Evolutionary conservation across 371 early-diverging fungal genomes (phyloP).

Genomic region (Zopfochytrium polystomum): DNA sequence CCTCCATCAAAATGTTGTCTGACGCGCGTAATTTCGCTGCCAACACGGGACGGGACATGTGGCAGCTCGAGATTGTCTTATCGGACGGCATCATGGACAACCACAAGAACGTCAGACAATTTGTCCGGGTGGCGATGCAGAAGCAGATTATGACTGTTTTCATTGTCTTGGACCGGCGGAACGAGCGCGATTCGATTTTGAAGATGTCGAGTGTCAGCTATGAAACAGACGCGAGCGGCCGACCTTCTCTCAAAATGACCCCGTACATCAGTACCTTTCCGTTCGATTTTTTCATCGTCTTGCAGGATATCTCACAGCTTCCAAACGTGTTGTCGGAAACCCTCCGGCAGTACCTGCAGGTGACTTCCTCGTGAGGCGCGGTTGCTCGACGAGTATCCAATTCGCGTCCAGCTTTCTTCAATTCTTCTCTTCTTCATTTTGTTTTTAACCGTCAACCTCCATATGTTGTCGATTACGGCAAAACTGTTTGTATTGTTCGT

Average conservation of each 20-base stretch:
- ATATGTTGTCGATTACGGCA: too few relatives aligned
- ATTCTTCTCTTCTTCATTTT: too few relatives aligned
- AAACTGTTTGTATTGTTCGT: too few relatives aligned
- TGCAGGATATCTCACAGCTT: conserved; percentile 81
- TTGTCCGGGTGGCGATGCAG: conserved; percentile 83
- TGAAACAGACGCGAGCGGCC: conserved; percentile 56
- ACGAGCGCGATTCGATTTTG: conserved; percentile 76
- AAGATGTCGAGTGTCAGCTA: conserved; percentile 86
- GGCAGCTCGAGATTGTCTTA: conserved; percentile 93
- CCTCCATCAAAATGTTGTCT: conserved; percentile 71
- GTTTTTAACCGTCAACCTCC: too few relatives aligned
- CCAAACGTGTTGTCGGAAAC: conserved; percentile 90
- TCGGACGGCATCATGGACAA: conserved; percentile 97
- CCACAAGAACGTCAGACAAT: conserved; percentile 71
- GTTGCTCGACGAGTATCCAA: too few relatives aligned
- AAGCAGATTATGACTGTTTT: conserved; percentile 91
- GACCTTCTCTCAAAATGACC: conserved; percentile 67
- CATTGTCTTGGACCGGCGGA: conserved; percentile 82
- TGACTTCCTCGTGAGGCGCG: too few relatives aligned
- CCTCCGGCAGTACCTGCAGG: conserved; percentile 92
- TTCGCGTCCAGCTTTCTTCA: too few relatives aligned
- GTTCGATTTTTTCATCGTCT: conserved; percentile 91
- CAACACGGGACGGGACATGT: conserved; percentile 62
- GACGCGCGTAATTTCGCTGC: conserved; percentile 54
- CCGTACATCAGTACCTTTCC: conserved; percentile 96